Percentiles rank a stretch among this genome's conserved stretches.
Conservation (phyloP, 176 grass and related monocot species). For the Miscanthus lutarioriparius region DNA sequence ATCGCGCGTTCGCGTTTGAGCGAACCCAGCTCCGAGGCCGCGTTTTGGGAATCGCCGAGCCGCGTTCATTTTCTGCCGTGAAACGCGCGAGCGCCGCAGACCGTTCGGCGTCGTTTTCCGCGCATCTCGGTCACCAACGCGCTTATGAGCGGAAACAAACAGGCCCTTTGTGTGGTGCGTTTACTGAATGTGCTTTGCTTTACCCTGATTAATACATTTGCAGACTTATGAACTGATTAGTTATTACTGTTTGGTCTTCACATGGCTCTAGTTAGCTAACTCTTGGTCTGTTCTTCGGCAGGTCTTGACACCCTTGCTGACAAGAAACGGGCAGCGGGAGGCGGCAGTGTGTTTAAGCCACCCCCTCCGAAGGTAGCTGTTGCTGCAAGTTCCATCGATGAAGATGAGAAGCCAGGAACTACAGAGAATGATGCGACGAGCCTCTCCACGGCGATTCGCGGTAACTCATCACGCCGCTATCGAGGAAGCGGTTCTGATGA, state of each 20-base stretch:
- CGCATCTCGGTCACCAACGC: too few relatives aligned
- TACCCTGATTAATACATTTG: background rate
- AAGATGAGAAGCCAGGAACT: slow-evolving; percentile 62
- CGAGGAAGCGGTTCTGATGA: slow-evolving; percentile 57
- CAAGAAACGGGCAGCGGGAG: slow-evolving; percentile 56
- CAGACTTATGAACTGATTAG: background rate
- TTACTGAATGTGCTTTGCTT: background rate
- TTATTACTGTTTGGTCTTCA: background rate
- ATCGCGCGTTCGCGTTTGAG: too few relatives aligned
- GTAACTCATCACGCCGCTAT: slow-evolving; percentile 52
- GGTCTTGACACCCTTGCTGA: slow-evolving; percentile 80
- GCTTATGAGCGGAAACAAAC: too few relatives aligned
- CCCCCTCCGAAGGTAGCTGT: slow-evolving; percentile 52
- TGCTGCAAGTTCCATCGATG: slow-evolving; percentile 54
- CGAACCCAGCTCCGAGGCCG: too few relatives aligned
- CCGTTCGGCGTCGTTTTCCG: too few relatives aligned
- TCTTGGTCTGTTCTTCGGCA: slow-evolving; percentile 32
- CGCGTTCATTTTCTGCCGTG: too few relatives aligned
- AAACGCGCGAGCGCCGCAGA: too few relatives aligned
- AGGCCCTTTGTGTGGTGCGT: background rate
- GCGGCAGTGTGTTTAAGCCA: slow-evolving; percentile 46
- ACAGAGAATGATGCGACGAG: slow-evolving; percentile 36
- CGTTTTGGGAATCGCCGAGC: too few relatives aligned
- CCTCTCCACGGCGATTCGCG: slow-evolving; percentile 12
- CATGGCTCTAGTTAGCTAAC: slow-evolving; percentile 19